phyloP scores from a whole-genome alignment of 2,329 filamentous ascomycete genomes.

The Furcasterigmium sp. region DNA sequence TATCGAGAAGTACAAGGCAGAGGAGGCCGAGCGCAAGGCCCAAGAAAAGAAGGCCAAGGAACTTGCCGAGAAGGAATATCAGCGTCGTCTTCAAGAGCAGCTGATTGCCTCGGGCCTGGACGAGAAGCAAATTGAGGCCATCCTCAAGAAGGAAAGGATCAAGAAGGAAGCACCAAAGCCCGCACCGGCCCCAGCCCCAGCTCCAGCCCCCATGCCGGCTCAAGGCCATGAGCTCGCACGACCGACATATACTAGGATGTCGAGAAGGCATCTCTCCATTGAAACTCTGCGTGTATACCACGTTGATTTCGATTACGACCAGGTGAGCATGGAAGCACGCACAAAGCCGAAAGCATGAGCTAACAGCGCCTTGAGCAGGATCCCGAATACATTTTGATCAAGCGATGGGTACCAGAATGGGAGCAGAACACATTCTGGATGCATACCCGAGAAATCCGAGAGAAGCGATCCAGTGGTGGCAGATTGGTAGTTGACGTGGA shows the following conservation, averaged over 20 bases:
- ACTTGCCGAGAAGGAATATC: conserved; percentile 47
- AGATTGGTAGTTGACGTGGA: conserved; percentile 42
- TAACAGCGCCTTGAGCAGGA: conserved; percentile 36
- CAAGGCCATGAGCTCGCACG: conserved; percentile 18
- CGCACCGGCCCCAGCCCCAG: too few species aligned
- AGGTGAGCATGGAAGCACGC: conserved; percentile 32
- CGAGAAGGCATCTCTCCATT: conserved; percentile 54
- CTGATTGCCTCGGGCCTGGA: conserved; percentile 53
- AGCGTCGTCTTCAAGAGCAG: conserved; percentile 50
- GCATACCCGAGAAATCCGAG: conserved; percentile 62
- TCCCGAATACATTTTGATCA: conserved; percentile 66
- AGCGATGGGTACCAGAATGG: conserved; percentile 65
- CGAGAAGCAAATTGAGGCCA: conserved; percentile 53
- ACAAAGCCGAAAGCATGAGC: not conserved
- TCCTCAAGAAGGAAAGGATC: conserved; percentile 51
- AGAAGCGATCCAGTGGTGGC: conserved; percentile 34
- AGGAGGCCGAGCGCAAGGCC: conserved; percentile 40
- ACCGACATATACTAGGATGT: conserved; percentile 60
- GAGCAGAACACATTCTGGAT: conserved; percentile 69
- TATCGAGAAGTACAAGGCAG: conserved; percentile 45
- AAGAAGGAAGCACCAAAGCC: conserved; percentile 12
- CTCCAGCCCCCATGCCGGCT: not conserved
- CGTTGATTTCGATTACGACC: conserved; percentile 54
- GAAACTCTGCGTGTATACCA: conserved; percentile 52
- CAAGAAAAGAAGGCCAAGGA: conserved; percentile 43